Conservation (phyloP, 1,284 basidiomycete genomes). For the Heterobasidion occidentale region DNA sequence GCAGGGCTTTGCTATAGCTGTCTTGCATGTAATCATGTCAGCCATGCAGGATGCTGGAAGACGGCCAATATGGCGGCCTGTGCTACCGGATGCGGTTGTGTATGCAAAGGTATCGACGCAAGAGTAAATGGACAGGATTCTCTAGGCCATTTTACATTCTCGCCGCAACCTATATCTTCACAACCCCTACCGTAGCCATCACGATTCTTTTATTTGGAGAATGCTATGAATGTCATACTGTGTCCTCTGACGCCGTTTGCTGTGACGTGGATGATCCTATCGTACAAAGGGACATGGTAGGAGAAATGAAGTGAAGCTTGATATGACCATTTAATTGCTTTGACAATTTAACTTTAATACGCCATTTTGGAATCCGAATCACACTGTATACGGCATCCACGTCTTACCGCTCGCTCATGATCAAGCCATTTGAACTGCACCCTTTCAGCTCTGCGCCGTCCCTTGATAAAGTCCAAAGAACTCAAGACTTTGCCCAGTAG, state of each 20-base stretch:
- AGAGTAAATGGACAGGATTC: not conserved
- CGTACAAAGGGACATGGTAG: too few relatives aligned
- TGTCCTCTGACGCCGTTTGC: too few relatives aligned
- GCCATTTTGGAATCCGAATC: too few relatives aligned
- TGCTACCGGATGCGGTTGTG: slow-evolving; percentile 58
- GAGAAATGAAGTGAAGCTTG: too few relatives aligned
- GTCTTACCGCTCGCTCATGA: too few relatives aligned
- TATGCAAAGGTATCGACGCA: slow-evolving; percentile 25
- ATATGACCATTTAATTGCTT: too few relatives aligned
- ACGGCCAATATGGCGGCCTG: slow-evolving; percentile 40
- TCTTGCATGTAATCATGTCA: slow-evolving; percentile 55
- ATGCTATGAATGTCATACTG: not conserved
- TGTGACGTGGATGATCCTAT: too few relatives aligned
- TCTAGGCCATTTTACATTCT: not conserved
- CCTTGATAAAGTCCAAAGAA: too few relatives aligned
- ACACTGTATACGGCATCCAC: too few relatives aligned
- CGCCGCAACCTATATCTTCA: not conserved
- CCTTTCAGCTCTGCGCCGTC: too few relatives aligned
- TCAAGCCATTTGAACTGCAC: too few relatives aligned
- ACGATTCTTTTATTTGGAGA: not conserved
- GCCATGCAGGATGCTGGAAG: slow-evolving; percentile 61
- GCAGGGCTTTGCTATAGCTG: slow-evolving; percentile 68
- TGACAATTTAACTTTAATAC: too few relatives aligned
- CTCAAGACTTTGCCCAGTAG: not conserved
- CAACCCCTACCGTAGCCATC: not conserved